These are phyloP conservation scores for Rhodotorula sp. DNA, from an alignment of 1,284 basidiomycete genomes.

Conservation along the genomic window DNA sequence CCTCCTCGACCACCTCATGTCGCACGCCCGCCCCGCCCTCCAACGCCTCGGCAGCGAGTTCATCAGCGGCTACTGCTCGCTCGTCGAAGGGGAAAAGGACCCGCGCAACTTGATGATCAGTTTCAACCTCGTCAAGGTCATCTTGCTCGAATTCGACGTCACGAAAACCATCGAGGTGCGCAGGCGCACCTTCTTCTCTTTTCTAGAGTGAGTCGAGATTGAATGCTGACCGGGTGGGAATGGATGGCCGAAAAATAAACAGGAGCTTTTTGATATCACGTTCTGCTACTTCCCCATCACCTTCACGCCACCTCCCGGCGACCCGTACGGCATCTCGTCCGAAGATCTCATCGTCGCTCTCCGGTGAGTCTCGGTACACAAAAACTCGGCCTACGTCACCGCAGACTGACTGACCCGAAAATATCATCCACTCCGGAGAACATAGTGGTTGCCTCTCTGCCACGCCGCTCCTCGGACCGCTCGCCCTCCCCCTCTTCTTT, in stretches of 20 bases:
- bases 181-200: neutral
- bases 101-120: conserved; percentile 88
- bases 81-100: conserved; percentile 95
- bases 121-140: conserved; percentile 80
- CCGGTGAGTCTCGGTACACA: conserved; percentile 53
- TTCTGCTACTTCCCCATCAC: conserved; percentile 99
- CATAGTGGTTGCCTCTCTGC: conserved; percentile 80
- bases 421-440: too few species aligned
- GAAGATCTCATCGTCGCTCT: conserved; percentile 79
- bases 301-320: conserved; percentile 89
- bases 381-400: too few species aligned
- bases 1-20: conserved; percentile 76
- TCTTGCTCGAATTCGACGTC: conserved; percentile 85
- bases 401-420: too few species aligned
- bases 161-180: conserved; percentile 69
- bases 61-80: conserved; percentile 68
- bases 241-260: neutral
- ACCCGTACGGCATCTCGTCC: conserved; percentile 87
- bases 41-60: conserved; percentile 67
- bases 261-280: conserved; percentile 90
- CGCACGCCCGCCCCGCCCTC: conserved; percentile 59
- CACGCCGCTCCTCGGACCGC: conserved; percentile 74
- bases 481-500: conserved; percentile 82
- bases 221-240: too few species aligned
- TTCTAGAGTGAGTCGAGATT: neutral